Evolutionary conservation across 2,329 filamentous ascomycete species (phyloP), one percentile per base, ranked within the genome.

Genomic region (Pestalotiopsis sp.): DNA sequence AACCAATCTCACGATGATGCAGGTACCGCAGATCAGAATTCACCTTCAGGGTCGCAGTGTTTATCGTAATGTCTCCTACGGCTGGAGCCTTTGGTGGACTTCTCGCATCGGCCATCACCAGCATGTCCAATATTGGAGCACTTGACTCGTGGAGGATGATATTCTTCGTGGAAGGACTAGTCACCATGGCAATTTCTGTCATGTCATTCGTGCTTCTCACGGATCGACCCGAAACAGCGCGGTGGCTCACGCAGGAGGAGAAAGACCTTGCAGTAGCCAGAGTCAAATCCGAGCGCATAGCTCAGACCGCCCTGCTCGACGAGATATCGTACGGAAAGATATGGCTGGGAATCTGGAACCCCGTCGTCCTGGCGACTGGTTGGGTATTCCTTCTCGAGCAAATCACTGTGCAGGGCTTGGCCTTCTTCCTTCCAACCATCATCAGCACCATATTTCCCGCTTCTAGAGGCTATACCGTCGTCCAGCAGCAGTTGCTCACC

Each of bases 61-160:
- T 92, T 79, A 88, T 93, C 67, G 89, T 92, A 68, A 91, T 90
- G 86, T 88, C 90, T 0, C 90, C 91, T 0, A 82, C 94, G 0
- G 91, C 91, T 0, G 91, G 91, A 2, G 91, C 91, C 0, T 93
- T 93, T 72, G 91, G 92, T 23, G 91, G 91, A 0, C 82, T 94
- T 0, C 81, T 94, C 0, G 88, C 88, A 0, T 88, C 84, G 0
- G 91, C 81, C 1, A 93, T 94, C 71, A 82, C 93, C 23, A 89
- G 81, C 2, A 83, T 94, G 1, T 80, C 86, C 66, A 78, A 82
- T 69, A 88, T 92, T 70, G 74, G 81, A 2, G 66, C 69, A 27
- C 70, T 78, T 4, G 72, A 65, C 52, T 58, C 69, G 1, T 78
- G 76, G 76, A 73, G 76, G 27, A 78, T 77, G 76, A 74, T 78